These are phyloP conservation scores for Talaromyces sp. DNA, from an alignment of 2,329 filamentous ascomycete genomes.

Conservation along the genomic window DNA sequence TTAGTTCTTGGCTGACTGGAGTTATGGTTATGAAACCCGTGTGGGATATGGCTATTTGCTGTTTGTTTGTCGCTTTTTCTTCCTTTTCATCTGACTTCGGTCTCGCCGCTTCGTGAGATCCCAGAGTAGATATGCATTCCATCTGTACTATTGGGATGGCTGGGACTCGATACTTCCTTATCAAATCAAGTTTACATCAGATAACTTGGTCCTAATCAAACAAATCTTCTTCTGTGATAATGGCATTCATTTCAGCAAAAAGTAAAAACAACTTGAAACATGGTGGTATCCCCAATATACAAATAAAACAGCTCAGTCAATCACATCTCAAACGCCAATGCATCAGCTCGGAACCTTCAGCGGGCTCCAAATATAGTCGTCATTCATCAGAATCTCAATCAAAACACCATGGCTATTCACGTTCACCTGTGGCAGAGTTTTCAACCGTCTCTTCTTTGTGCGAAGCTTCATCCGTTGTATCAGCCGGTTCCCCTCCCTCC, in stretches of 20 bases:
- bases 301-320: background rate
- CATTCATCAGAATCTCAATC: background rate
- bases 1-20: constrained; percentile 22
- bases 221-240: background rate
- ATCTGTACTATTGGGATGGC: background rate
- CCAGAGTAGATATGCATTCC: background rate
- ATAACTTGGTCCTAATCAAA: constrained; percentile 9
- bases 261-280: background rate
- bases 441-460: background rate
- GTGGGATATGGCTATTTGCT: constrained; percentile 12
- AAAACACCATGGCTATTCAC: background rate
- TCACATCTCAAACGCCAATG: background rate
- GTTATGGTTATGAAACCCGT: constrained; percentile 23
- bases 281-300: background rate
- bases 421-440: background rate
- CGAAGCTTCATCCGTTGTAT: background rate
- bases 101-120: background rate
- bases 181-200: background rate
- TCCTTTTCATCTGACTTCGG: constrained; percentile 4
- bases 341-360: background rate
- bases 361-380: background rate
- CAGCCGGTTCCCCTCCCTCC: background rate
- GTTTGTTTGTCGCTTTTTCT: constrained; percentile 3
- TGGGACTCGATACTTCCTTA: background rate
- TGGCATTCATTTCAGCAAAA: background rate